Conservation (phyloP, 2,329 filamentous ascomycete genomes). For the Teratosphaeria gauchensis region DNA sequence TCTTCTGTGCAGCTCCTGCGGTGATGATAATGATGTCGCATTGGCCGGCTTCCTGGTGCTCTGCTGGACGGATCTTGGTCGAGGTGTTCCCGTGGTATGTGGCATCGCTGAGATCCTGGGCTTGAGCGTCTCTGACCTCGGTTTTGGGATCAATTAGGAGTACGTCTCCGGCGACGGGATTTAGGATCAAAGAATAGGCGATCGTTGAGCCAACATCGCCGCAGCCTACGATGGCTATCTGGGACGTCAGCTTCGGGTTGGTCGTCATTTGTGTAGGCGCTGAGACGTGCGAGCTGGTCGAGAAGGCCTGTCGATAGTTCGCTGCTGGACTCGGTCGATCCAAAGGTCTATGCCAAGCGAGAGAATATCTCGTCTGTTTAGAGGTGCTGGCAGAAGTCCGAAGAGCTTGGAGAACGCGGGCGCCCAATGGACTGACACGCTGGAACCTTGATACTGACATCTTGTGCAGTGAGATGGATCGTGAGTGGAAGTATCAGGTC, state of each 20-base stretch:
- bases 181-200: constrained; percentile 43
- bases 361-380: neutral
- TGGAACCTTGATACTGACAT: neutral
- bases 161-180: constrained; percentile 41
- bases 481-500: neutral
- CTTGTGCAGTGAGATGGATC: neutral
- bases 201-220: constrained; percentile 44
- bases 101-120: constrained; percentile 44
- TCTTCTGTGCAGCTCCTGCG: constrained; percentile 43
- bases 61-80: constrained; percentile 33
- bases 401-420: neutral
- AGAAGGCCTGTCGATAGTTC: neutral
- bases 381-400: neutral
- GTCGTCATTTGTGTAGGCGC: neutral
- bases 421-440: neutral
- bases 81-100: constrained; percentile 36
- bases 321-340: neutral
- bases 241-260: neutral
- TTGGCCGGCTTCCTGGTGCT: constrained; percentile 38
- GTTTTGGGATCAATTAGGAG: constrained; percentile 45
- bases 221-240: constrained; percentile 42
- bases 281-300: neutral
- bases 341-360: neutral
- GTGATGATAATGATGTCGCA: constrained; percentile 47
- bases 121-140: constrained; percentile 39